Evolutionary conservation across 208 protist genomes (phyloP), one percentile per base, ranked within the genome.

Genomic region (Leishmania martiniquensis): DNA sequence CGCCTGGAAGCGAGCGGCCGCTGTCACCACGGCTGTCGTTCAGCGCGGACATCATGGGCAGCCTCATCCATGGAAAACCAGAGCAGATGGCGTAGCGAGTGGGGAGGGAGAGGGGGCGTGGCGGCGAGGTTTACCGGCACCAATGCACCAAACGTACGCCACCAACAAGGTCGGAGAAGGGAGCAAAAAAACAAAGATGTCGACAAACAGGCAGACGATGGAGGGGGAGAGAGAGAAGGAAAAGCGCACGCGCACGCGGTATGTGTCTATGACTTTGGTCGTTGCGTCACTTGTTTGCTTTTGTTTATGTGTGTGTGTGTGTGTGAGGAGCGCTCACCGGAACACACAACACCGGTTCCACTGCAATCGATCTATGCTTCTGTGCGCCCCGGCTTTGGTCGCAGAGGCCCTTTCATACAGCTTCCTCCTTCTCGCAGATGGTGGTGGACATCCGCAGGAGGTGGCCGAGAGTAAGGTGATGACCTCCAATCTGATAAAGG

Each of bases 21-120:
- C 37, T 32, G 22, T 32, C n/a, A 20, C 25, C 54, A 34, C 70
- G 60, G n/a, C 77, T 81, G 55, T 76, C 54, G 51, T 76, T 81
- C 51, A 81, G 77, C 0, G 77, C 70, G 37, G 76, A 69, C 76
- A 80, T 80, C 51, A 34, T 69, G 47, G 65, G 29, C 25, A 34
- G 9, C 2, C 1, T 49, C 1, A 49, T n/a, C 65, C 9, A 15
- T 25, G 62, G 39, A 42, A 25, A 47, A 7, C 6, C n/a, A n/a
- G n/a, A n/a, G n/a, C n/a, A n/a, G n/a, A n/a, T n/a, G n/a, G n/a
- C n/a, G n/a, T n/a, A 15, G 7, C 17, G 9, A n/a, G 5, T 37
- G 12, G 1, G 29, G 17, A 34, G 22, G 25, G 22, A 47, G 42
- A n/a, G 65, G 34, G 42, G 2, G 7, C 10, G 20, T 34, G 39